Conservation (phyloP, 106 monocot genomes). For the Dactylorhiza incarnata region DNA sequence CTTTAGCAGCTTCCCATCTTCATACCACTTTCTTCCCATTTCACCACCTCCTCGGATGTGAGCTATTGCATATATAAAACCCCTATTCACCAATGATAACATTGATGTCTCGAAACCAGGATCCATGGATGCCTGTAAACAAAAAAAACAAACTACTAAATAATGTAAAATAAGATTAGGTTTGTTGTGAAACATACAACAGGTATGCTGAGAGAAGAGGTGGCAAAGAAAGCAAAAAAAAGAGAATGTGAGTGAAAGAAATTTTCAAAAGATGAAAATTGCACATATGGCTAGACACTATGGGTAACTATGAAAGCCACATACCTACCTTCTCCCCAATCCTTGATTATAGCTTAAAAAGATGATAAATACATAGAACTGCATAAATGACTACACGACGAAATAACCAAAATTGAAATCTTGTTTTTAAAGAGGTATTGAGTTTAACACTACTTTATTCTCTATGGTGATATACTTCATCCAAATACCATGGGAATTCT, state of each 20-base stretch:
- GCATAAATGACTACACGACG: not conserved
- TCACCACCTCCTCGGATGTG: constrained; percentile 93
- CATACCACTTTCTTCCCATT: constrained; percentile 90
- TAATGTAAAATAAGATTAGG: not conserved
- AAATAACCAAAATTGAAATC: too few species aligned
- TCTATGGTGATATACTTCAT: too few species aligned
- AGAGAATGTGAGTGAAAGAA: not conserved
- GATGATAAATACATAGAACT: not conserved
- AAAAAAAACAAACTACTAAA: constrained; percentile 1
- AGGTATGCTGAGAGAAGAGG: not conserved
- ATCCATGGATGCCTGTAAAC: constrained; percentile 54
- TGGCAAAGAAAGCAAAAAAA: not conserved
- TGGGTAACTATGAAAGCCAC: not conserved
- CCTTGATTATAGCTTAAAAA: not conserved
- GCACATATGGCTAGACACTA: too few species aligned
- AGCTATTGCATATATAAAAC: constrained; percentile 78
- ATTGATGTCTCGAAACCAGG: constrained; percentile 57
- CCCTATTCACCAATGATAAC: constrained; percentile 71
- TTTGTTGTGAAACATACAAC: not conserved
- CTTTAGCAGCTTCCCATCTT: constrained; percentile 73
- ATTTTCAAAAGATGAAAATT: not conserved
- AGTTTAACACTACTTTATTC: too few species aligned
- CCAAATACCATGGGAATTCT: too few species aligned
- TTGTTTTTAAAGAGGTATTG: too few species aligned
- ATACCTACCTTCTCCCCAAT: not conserved